Percentiles rank a stretch among this genome's conserved stretches.
Conservation (phyloP, 1,139 yeast species). For the Candida frijolesensis region DNA sequence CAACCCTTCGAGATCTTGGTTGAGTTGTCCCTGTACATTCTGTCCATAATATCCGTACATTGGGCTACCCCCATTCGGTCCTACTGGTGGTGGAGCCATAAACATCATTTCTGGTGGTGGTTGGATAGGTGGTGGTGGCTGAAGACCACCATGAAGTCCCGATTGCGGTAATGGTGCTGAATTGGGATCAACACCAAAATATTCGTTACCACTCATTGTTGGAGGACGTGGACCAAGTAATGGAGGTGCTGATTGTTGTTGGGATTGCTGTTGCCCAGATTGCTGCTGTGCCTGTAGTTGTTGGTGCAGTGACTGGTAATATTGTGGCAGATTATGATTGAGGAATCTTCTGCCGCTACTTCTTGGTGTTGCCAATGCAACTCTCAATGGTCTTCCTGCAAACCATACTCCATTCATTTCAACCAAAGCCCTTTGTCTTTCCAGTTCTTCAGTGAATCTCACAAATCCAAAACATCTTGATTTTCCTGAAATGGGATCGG, state of each 20-base stretch:
- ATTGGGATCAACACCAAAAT: slow-evolving; percentile 1
- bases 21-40: slow-evolving; percentile 1
- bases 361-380: slow-evolving; percentile 69
- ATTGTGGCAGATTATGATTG: slow-evolving; percentile 7
- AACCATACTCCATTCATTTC: slow-evolving; percentile 79
- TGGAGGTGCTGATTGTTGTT: slow-evolving; percentile 3
- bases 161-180: slow-evolving; percentile 2
- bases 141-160: slow-evolving; percentile 5
- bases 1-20: slow-evolving; percentile 6
- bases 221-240: slow-evolving; percentile 7
- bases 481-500: slow-evolving; percentile 73
- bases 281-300: slow-evolving; percentile 5
- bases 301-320: slow-evolving; percentile 7
- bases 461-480: slow-evolving; percentile 80
- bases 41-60: slow-evolving; percentile 14
- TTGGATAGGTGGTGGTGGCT: background rate
- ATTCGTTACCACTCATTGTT: slow-evolving; percentile 2
- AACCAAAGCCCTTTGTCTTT: slow-evolving; percentile 61
- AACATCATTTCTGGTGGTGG: slow-evolving; percentile 20
- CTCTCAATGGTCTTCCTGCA: slow-evolving; percentile 74
- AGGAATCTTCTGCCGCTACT: slow-evolving; percentile 20
- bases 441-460: slow-evolving; percentile 62
- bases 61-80: slow-evolving; percentile 12
- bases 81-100: slow-evolving; percentile 16
- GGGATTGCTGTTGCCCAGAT: slow-evolving; percentile 7